Percentiles rank a stretch among this genome's conserved stretches.
Conservation (phyloP, 768 basidiomycete genomes). For the Tylopilus balloui region DNA sequence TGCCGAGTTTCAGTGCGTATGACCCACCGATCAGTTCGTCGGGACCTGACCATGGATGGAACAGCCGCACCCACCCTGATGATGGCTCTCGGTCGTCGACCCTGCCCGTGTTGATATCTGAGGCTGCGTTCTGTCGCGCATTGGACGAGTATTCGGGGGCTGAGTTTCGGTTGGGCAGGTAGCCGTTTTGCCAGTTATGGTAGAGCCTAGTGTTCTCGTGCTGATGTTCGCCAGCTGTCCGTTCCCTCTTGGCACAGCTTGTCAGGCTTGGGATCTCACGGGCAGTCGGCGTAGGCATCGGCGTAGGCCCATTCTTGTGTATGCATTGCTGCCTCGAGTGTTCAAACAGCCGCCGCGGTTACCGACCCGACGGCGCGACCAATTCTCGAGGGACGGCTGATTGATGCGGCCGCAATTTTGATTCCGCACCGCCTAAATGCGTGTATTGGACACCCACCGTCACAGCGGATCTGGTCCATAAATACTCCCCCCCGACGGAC, state of each 20-base stretch:
- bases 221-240: no score
- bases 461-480: constrained; percentile 19
- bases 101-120: constrained; percentile 37
- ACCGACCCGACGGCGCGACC: neutral
- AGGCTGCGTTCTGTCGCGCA: constrained; percentile 60
- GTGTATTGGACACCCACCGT: neutral
- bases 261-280: neutral
- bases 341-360: no score
- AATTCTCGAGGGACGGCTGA: neutral
- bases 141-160: constrained; percentile 69
- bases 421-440: neutral
- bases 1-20: constrained; percentile 72
- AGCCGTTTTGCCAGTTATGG: constrained; percentile 14
- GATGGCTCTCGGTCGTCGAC: constrained; percentile 1
- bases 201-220: constrained; percentile 4
- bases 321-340: no score
- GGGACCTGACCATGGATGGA: constrained; percentile 1
- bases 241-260: neutral
- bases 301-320: no score
- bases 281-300: neutral
- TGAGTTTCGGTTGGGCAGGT: constrained; percentile 78
- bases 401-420: neutral
- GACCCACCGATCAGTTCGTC: neutral
- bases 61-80: constrained; percentile 23
- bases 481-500: constrained; percentile 13